Base-by-base conservation (phyloP, 495 filamentous ascomycete genomes). In the Glarea lozoyensis region DNA sequence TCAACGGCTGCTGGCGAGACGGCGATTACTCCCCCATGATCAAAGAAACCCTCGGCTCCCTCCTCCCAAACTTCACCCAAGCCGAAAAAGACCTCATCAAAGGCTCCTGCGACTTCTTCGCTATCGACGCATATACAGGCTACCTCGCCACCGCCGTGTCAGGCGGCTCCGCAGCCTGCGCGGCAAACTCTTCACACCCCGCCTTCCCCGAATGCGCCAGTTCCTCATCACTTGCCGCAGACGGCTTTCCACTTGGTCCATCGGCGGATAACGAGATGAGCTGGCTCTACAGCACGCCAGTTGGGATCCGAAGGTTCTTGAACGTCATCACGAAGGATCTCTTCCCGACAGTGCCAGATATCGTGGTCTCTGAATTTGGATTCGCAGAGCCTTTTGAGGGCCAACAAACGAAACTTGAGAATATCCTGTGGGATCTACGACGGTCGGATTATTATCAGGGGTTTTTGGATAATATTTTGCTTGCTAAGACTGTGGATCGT, bases 11-110 rank as follows among this genome's bases (percentile, higher is more conserved):
- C 16, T 60, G 34, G 60, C 61, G 47, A 63, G 62, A 53, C 45
- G 46, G 81, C 52, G 64, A 70, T 38, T 86, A 86, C 59, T 79
- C 80, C 2, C 78, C 78, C 45, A 79, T 75, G 43, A 81, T 86
- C 74, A 68, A 71, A 44, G 76, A 77, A 58, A 79, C 84, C 55
- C 70, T 86, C 6, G 81, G 82, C 18, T 63, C 78, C 52, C 68
- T 81, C 2, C 67, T 88, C 36, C 81, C 80, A 10, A 61, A 65
- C 10, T 84, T 78, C 60, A 78, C 77, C 0, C 44, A 64, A n/a
- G 76, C 82, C 44, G 82, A 86, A 46, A 60, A 72, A 7, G 73
- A 74, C 1, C 22, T 68, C 25, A 64, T 69, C 24, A 69, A 69
- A 35, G 65, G 65, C 11, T 63, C 61, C 34, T 65, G 62, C 22